Evolutionary conservation across 2,329 filamentous ascomycete species (phyloP).

Genomic region (Monascus ruber): DNA sequence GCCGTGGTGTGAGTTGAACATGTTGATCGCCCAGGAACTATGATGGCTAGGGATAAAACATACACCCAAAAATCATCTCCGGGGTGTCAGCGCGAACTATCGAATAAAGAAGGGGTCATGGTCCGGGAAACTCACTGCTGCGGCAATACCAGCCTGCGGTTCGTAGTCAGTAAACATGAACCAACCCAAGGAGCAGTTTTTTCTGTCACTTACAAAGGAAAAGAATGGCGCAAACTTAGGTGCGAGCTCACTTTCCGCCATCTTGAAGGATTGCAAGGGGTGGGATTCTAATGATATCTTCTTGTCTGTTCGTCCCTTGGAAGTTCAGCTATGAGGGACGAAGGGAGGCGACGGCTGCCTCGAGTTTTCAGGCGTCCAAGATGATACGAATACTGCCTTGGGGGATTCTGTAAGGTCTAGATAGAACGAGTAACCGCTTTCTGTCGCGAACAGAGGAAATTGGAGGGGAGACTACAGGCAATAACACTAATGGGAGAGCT

Average conservation of each 20-base stretch:
- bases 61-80: constrained; percentile 44
- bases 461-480: too few relatives aligned
- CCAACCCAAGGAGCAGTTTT: neutral
- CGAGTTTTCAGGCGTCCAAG: too few relatives aligned
- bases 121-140: constrained; percentile 30
- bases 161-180: constrained; percentile 13
- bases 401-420: too few relatives aligned
- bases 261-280: constrained; percentile 13
- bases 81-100: constrained; percentile 13
- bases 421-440: too few relatives aligned
- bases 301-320: too few relatives aligned
- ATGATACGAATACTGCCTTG: too few relatives aligned
- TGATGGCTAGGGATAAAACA: constrained; percentile 12
- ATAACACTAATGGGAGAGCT: too few relatives aligned
- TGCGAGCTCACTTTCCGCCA: constrained; percentile 40
- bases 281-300: too few relatives aligned
- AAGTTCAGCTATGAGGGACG: too few relatives aligned
- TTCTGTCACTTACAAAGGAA: constrained; percentile 46
- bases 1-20: constrained; percentile 14
- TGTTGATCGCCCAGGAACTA: constrained; percentile 1
- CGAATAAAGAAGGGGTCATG: neutral
- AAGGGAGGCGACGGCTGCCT: too few relatives aligned
- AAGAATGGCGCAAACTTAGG: constrained; percentile 58
- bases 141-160: constrained; percentile 37
- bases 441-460: too few relatives aligned